phyloP scores from a whole-genome alignment of 73 alveolate species.

The Durusdinium trenchii region DNA sequence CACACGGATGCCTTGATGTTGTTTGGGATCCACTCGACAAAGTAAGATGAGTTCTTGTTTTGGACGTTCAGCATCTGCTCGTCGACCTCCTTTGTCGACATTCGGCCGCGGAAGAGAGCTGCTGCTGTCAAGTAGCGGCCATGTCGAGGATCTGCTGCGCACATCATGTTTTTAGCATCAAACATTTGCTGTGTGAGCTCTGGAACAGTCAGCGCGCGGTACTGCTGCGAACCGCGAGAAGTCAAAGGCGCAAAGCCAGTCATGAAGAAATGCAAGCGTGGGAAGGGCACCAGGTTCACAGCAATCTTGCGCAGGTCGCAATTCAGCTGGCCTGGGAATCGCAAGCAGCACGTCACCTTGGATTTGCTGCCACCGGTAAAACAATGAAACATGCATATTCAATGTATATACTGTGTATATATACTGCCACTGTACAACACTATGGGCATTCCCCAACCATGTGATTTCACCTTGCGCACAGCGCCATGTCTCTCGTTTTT shows the following conservation, averaged over 20 bases:
- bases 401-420: no score
- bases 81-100: constrained; percentile 86
- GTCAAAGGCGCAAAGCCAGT: constrained; percentile 99
- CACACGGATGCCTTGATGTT: constrained; percentile 98
- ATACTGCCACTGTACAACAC: no score
- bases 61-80: constrained; percentile 53
- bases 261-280: constrained; percentile 99
- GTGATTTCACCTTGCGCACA: no score
- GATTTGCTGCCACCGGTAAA: constrained; percentile 97
- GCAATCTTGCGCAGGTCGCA: constrained; percentile 99
- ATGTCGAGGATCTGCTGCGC: constrained; percentile 99
- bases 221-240: constrained; percentile 99
- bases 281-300: constrained; percentile 99
- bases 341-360: constrained; percentile 73
- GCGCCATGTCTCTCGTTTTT: no score
- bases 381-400: no score
- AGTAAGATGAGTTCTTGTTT: constrained; percentile 98
- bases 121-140: constrained; percentile 98
- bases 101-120: constrained; percentile 96
- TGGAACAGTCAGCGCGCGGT: constrained; percentile 99
- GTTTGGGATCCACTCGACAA: constrained; percentile 99
- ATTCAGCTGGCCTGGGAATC: constrained; percentile 99
- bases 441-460: no score
- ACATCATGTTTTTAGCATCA: constrained; percentile 99
- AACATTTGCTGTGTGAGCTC: constrained; percentile 99